Evolutionary conservation across 805 yeast genomes (phyloP).

Genomic region (Yarrowia hollandica): DNA sequence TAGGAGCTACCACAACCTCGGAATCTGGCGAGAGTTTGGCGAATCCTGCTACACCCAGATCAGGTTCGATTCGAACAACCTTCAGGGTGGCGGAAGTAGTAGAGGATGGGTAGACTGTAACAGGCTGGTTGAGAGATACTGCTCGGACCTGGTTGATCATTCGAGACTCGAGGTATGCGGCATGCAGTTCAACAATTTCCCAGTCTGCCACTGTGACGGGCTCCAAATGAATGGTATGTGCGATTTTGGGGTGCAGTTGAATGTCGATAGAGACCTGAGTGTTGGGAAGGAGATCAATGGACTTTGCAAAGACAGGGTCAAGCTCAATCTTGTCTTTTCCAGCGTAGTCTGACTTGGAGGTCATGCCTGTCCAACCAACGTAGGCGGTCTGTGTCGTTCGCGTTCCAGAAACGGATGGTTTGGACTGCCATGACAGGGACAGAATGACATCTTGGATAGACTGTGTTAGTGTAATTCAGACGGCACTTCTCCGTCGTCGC

Average conservation of each 20-base stretch:
- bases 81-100: constrained; percentile 58
- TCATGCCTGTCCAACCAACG: constrained; percentile 70
- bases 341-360: constrained; percentile 33
- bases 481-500: not conserved
- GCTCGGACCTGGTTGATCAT: constrained; percentile 80
- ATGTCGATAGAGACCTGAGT: constrained; percentile 48
- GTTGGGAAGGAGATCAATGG: constrained; percentile 50
- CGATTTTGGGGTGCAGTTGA: constrained; percentile 52
- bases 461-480: not conserved
- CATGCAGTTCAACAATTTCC: constrained; percentile 86
- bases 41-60: constrained; percentile 36
- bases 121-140: constrained; percentile 55
- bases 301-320: constrained; percentile 65
- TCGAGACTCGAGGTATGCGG: constrained; percentile 69
- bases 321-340: constrained; percentile 50
- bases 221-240: constrained; percentile 68
- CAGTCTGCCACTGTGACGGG: constrained; percentile 80
- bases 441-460: constrained; percentile 58
- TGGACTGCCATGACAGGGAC: constrained; percentile 45
- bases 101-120: constrained; percentile 71
- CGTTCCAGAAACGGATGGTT: constrained; percentile 36
- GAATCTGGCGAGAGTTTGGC: constrained; percentile 63
- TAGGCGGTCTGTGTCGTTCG: constrained; percentile 39
- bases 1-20: constrained; percentile 79
- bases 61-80: constrained; percentile 51